These are phyloP conservation scores for Hemileccinum rubropunctum DNA, from an alignment of 768 basidiomycete species.

Conservation along the genomic window DNA sequence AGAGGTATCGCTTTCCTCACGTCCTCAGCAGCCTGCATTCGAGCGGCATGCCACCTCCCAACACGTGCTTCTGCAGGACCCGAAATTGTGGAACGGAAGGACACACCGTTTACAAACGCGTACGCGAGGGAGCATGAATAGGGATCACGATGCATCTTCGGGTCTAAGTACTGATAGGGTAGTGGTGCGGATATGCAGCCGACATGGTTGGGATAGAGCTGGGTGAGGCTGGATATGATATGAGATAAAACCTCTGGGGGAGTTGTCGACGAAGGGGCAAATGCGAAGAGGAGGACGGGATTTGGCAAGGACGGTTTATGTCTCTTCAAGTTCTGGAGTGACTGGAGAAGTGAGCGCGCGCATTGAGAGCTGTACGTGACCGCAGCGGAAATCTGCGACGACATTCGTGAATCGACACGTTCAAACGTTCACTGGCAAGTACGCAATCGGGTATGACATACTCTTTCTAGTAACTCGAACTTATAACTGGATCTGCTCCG, in stretches of 20 bases:
- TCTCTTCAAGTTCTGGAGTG: slow-evolving; percentile 3
- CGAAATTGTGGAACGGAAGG: slow-evolving; percentile 63
- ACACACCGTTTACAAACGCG: slow-evolving; percentile 38
- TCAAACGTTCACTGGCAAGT: no score
- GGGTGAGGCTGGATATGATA: slow-evolving; percentile 39
- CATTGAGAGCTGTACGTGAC: slow-evolving; percentile 16
- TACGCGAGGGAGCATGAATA: slow-evolving; percentile 62
- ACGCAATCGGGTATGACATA: no score
- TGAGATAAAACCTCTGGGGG: slow-evolving; percentile 31
- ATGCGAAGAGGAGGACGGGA: slow-evolving; percentile 21
- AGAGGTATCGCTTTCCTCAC: not conserved
- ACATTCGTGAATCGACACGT: no score
- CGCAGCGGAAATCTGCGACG: slow-evolving; percentile 1
- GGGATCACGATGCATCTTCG: slow-evolving; percentile 13
- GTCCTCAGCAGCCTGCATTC: slow-evolving; percentile 21
- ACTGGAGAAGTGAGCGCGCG: slow-evolving; percentile 16
- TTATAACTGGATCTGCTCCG: no score
- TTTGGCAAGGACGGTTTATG: not conserved
- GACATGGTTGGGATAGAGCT: slow-evolving; percentile 41
- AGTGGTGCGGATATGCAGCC: slow-evolving; percentile 64
- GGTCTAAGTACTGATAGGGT: slow-evolving; percentile 18
- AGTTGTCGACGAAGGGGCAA: slow-evolving; percentile 25
- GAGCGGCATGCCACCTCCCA: slow-evolving; percentile 67
- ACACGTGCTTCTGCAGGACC: slow-evolving; percentile 61
- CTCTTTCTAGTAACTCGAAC: no score